Conservation (phyloP, 192 early-diverging fungal species). For the Backusella luteola region DNA sequence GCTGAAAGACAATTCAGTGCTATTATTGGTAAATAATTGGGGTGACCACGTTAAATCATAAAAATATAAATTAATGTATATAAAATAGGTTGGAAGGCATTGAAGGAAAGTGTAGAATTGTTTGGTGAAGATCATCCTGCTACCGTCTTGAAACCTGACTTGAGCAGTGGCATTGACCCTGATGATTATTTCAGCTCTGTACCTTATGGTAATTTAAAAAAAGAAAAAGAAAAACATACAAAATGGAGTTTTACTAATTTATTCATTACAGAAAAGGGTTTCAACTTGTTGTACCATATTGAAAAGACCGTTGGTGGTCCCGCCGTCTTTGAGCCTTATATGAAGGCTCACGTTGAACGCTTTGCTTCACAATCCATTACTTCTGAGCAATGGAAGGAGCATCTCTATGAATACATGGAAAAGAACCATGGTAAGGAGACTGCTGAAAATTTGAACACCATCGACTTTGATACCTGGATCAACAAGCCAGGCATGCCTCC, state of each 20-base stretch:
- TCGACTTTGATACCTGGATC: conserved; percentile 94
- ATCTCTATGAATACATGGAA: conserved; percentile 78
- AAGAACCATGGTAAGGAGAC: conserved; percentile 62
- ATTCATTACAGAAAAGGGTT: conserved; percentile 80
- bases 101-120: conserved; percentile 68
- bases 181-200: conserved; percentile 78
- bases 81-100: conserved; percentile 54
- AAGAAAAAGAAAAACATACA: background rate
- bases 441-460: conserved; percentile 62
- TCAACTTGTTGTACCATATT: conserved; percentile 88
- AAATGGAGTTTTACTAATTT: background rate
- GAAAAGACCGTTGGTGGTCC: conserved; percentile 86
- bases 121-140: conserved; percentile 66
- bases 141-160: conserved; percentile 73
- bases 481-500: conserved; percentile 85
- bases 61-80: background rate
- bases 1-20: conserved; percentile 75
- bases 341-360: conserved; percentile 74
- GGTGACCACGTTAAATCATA: background rate
- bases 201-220: conserved; percentile 70
- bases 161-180: conserved; percentile 71
- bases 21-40: conserved; percentile 60
- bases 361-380: conserved; percentile 89
- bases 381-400: conserved; percentile 85
- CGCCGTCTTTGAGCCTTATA: conserved; percentile 82